A percentile compares a stretch with the other conserved stretches of the same genome.
These are phyloP conservation scores for Aureobasidium lini DNA, from an alignment of 2,329 filamentous ascomycete species.

Conservation along the genomic window DNA sequence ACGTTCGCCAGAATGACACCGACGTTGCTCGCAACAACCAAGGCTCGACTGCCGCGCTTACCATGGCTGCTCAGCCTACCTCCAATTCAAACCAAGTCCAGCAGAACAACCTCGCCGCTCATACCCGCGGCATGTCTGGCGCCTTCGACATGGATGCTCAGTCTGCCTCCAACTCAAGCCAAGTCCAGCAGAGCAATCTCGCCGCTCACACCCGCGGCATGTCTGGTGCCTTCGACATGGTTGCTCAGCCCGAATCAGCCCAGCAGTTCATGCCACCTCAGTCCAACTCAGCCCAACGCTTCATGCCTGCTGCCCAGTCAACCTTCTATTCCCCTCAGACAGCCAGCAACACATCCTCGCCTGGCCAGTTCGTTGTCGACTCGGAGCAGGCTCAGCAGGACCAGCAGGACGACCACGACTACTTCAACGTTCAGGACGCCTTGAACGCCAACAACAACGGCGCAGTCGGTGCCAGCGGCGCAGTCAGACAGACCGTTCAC, in stretches of 20 bases:
- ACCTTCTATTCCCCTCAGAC: background rate
- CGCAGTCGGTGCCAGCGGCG: background rate
- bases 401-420: background rate
- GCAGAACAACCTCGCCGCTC: background rate
- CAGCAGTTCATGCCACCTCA: background rate
- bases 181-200: background rate
- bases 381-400: background rate
- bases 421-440: background rate
- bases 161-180: background rate
- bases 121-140: too few species aligned
- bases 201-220: background rate
- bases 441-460: slow-evolving; percentile 5
- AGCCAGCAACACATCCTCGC: background rate
- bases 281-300: background rate
- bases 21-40: slow-evolving; percentile 13
- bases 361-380: background rate
- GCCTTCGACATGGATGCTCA: background rate
- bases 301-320: background rate
- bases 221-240: background rate
- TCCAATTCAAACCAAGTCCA: background rate
- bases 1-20: slow-evolving; percentile 19
- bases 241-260: background rate
- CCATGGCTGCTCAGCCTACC: slow-evolving; percentile 18
- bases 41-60: slow-evolving; percentile 16
- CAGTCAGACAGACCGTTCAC: slow-evolving; percentile 9